Evolutionary conservation across 2,329 filamentous ascomycete species (phyloP), one percentile per base, ranked within the genome.

Genomic region (Botrytis pseudocinerea): DNA sequence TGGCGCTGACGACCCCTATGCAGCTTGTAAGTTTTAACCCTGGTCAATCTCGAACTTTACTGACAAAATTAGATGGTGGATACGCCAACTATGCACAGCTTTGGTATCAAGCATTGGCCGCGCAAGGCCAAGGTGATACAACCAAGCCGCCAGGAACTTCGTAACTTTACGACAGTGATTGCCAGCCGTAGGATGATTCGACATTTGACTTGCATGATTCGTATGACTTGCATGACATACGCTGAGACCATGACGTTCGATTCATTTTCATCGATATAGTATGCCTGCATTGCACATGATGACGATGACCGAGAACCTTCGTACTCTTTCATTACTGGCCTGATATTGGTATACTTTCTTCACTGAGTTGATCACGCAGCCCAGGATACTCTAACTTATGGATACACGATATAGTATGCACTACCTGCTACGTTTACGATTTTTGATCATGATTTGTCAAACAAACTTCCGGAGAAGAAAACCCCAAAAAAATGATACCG

Each of bases 1-100:
- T 75, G 85, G 85, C 44, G 83, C 81, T 66, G 85, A 85, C 72
- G 92, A 93, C 79, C 91, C 91, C 1, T 96, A 96, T 82, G 93
- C 93, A 73, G 87, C 90, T 73, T 96, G 89, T 91, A 85, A 85
- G 89, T 35, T 35, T 28, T 25, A 16, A 59, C 63, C 32, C 38
- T 38, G 76, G 75, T 57, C 25, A 69, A 10, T 32, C 4, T 48
- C 32, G 38, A 63, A n/a, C 32, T 57, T 59, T 57, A 54, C 75
- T 77, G 64, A 80, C 71, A 46, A 54, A 64, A 62, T 65, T 59
- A 91, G 89, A 95, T 83, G 93, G 93, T 77, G 93, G 93, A 74
- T 95, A 95, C 82, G 88, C 94, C 78, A 91, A 91, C 78, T 96
- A 95, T 81, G 83, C 94, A 74, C 89, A 91, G 59, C 86, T 95